These are phyloP conservation scores for Acanthamoeba lugdunensis DNA, from an alignment of 208 protist species.

Conservation along the genomic window DNA sequence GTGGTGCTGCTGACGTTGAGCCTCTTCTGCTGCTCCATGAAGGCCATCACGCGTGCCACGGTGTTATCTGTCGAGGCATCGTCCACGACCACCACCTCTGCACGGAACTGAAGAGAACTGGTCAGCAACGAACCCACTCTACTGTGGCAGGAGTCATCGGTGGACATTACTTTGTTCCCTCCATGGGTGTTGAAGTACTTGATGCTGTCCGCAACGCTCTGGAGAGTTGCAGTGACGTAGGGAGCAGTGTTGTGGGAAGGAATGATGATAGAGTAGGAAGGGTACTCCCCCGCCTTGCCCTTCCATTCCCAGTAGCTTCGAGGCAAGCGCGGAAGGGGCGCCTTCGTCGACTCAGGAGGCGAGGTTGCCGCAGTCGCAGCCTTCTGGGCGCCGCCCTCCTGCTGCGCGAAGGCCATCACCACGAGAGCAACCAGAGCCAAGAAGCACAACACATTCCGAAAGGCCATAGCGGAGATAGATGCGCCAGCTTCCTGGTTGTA, in stretches of 20 bases:
- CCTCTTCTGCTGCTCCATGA: conserved; percentile 32
- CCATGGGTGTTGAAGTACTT: conserved; percentile 7
- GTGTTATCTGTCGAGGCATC: conserved; percentile 65
- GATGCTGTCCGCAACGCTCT: conserved; percentile 37
- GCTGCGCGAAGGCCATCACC: background rate
- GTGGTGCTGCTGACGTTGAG: conserved; percentile 4
- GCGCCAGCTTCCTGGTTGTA: background rate
- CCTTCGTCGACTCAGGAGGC: background rate
- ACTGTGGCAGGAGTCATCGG: no score
- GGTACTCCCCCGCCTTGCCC: background rate
- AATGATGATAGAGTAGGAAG: conserved; percentile 56
- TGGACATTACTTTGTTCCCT: background rate
- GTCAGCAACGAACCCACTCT: background rate
- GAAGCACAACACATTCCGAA: background rate
- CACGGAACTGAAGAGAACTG: background rate
- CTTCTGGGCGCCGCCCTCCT: background rate
- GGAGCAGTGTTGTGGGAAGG: conserved; percentile 65
- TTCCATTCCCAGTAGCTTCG: conserved; percentile 11
- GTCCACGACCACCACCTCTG: conserved; percentile 62
- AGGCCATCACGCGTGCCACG: conserved; percentile 33
- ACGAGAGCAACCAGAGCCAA: background rate
- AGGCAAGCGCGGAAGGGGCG: background rate
- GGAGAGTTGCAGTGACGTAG: background rate
- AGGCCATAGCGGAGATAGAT: background rate
- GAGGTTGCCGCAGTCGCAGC: no score